Evolutionary conservation across 139 green algal species (phyloP).

Genomic region (Chloropicon primus): DNA sequence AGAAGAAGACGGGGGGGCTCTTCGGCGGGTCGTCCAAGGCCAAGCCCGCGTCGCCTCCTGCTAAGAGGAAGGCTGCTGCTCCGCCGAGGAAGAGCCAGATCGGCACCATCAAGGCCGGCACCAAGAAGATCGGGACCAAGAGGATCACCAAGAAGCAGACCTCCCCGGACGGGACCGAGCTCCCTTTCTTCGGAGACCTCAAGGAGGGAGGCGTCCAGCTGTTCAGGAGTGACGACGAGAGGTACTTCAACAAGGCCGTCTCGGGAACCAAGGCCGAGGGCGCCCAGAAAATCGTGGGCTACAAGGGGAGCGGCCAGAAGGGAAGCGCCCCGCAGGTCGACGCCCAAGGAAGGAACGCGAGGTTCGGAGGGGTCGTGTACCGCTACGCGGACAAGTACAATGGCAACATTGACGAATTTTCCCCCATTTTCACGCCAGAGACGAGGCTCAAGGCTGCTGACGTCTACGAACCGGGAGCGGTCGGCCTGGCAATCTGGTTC

Average conservation of each 20-base stretch:
- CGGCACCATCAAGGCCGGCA: not conserved
- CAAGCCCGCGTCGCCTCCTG: not conserved
- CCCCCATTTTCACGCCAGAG: conserved; percentile 13
- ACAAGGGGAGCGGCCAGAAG: conserved; percentile 16
- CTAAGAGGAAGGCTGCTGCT: not conserved
- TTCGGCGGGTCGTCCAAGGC: too few species aligned
- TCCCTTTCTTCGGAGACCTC: not conserved
- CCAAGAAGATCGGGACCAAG: too few species aligned
- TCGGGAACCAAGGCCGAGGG: conserved; percentile 9
- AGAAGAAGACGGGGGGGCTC: too few species aligned
- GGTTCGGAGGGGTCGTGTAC: not conserved
- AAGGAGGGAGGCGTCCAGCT: not conserved
- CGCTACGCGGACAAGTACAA: not conserved
- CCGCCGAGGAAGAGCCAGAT: not conserved
- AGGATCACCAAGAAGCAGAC: not conserved
- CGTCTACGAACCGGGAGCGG: conserved; percentile 9
- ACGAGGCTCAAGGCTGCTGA: conserved; percentile 8
- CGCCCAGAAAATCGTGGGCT: conserved; percentile 9
- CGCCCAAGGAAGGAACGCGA: not conserved
- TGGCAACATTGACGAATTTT: conserved; percentile 20
- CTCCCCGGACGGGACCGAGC: not conserved
- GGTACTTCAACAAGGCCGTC: not conserved
- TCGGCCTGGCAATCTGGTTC: conserved; percentile 3
- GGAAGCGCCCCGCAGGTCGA: conserved; percentile 9
- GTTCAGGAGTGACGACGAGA: not conserved